phyloP scores from a whole-genome alignment of 768 basidiomycete genomes.

The Xerocomellus amylosporus region DNA sequence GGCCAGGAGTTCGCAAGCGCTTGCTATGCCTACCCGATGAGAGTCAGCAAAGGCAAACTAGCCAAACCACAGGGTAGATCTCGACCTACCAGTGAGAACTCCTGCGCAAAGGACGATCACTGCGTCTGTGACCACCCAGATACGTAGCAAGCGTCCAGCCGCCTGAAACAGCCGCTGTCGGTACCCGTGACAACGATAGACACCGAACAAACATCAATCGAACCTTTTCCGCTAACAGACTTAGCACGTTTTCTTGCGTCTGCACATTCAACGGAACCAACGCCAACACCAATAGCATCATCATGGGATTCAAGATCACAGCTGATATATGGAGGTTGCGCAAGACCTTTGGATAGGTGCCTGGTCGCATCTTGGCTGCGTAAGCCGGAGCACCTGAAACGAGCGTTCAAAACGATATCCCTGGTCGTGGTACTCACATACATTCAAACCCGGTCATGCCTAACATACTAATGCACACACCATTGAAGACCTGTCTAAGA shows the following conservation, averaged over 20 bases:
- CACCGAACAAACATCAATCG: not conserved
- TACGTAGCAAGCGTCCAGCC: conserved; percentile 59
- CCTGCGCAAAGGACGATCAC: conserved; percentile 71
- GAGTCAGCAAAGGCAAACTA: conserved; percentile 1
- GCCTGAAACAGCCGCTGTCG: conserved; percentile 34
- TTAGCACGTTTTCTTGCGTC: conserved; percentile 57
- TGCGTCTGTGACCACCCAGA: conserved; percentile 63
- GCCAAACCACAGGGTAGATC: not conserved
- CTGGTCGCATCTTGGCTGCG: conserved; percentile 55
- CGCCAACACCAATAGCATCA: conserved; percentile 61
- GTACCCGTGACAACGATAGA: not conserved
- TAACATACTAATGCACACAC: conserved; percentile 68
- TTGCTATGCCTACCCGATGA: conserved; percentile 45
- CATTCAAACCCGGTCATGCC: conserved; percentile 74
- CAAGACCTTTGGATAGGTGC: conserved; percentile 55
- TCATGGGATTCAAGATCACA: conserved; percentile 50
- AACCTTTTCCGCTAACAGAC: conserved; percentile 58
- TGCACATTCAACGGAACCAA: conserved; percentile 52
- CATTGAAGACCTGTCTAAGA: conserved; percentile 54
- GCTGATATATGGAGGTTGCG: conserved; percentile 63
- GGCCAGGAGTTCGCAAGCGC: conserved; percentile 56
- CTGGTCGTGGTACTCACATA: conserved; percentile 17
- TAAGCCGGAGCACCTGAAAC: conserved; percentile 59
- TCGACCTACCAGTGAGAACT: conserved; percentile 55
- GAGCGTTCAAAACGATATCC: not conserved